Evolutionary conservation across 345 rosid genomes (phyloP).

Genomic region (Salix caprea): DNA sequence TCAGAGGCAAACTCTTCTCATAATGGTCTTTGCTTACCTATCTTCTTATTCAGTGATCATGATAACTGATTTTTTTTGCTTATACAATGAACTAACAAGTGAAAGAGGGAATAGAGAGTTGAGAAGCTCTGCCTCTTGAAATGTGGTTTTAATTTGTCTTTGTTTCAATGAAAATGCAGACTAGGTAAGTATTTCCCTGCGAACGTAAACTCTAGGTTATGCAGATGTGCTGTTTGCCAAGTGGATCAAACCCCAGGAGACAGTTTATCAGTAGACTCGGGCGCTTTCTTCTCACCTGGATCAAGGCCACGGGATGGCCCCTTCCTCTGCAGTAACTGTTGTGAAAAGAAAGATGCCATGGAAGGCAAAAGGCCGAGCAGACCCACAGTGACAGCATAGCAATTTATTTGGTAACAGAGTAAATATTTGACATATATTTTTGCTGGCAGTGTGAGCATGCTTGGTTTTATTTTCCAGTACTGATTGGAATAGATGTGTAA

Average conservation of each 20-base stretch:
- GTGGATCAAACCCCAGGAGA: constrained; percentile 69
- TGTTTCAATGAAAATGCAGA: constrained; percentile 43
- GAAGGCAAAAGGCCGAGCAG: constrained; percentile 85
- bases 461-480: constrained; percentile 30
- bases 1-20: background rate
- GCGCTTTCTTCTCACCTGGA: constrained; percentile 61
- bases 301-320: constrained; percentile 94
- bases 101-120: background rate
- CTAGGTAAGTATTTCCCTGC: constrained; percentile 69
- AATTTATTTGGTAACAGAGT: constrained; percentile 35
- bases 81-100: background rate
- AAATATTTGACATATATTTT: constrained; percentile 39
- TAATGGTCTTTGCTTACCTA: background rate
- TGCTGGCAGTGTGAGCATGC: constrained; percentile 48
- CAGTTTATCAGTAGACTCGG: constrained; percentile 50
- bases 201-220: constrained; percentile 48
- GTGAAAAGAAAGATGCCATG: constrained; percentile 97
- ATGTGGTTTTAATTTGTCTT: background rate
- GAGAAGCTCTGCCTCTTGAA: background rate
- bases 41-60: background rate
- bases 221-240: constrained; percentile 98
- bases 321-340: constrained; percentile 74
- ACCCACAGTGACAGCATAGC: constrained; percentile 46
- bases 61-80: background rate
- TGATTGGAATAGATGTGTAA: constrained; percentile 34